Percentiles rank a stretch among this genome's conserved stretches.
Conservation (phyloP, 148 eudicot species). For the Hydrangea macrophylla region DNA sequence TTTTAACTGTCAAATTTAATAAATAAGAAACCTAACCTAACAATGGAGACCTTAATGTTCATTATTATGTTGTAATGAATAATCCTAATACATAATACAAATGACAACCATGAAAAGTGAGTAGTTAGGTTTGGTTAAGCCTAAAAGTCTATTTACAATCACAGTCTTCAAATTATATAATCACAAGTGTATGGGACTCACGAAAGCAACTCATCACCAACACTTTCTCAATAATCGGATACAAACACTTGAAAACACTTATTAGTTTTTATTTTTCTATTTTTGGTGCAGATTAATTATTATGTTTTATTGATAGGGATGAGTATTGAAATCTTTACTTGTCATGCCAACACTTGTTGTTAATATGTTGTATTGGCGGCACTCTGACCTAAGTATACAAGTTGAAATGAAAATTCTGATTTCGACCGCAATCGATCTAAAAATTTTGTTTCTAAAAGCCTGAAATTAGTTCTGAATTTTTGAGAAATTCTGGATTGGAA, state of each 20-base stretch:
- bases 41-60: not conserved
- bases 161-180: constrained; percentile 3
- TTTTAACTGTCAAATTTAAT: not conserved
- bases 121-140: constrained; percentile 16
- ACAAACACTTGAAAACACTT: too few species aligned
- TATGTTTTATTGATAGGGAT: too few species aligned
- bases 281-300: not conserved
- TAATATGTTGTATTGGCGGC: too few species aligned
- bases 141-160: constrained; percentile 19
- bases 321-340: too few species aligned
- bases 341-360: too few species aligned
- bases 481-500: too few species aligned
- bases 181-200: not conserved
- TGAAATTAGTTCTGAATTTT: too few species aligned
- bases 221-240: constrained; percentile 9
- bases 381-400: too few species aligned
- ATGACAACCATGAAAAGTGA: constrained; percentile 9
- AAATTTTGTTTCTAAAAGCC: too few species aligned
- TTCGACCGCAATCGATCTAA: too few species aligned
- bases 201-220: constrained; percentile 27
- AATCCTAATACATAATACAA: not conserved
- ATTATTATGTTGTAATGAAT: not conserved
- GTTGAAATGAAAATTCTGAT: too few species aligned
- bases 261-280: too few species aligned
- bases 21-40: not conserved